These are phyloP conservation scores for Sphagnum magellanicum DNA, from an alignment of 228 moss, liverwort and hornwort genomes.

Conservation along the genomic window DNA sequence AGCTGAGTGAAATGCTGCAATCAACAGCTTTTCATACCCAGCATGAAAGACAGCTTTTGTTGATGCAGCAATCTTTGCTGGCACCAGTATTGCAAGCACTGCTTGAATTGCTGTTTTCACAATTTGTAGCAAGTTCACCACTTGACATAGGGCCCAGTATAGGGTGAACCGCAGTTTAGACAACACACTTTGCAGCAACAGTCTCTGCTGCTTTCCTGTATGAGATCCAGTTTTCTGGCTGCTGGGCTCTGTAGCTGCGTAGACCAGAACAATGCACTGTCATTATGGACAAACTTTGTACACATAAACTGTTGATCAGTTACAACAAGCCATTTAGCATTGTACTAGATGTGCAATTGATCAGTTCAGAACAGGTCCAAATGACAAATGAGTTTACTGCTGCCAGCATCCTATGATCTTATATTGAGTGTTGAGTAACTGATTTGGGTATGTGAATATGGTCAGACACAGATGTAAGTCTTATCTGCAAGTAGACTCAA, in stretches of 20 bases:
- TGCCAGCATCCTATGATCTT: no score
- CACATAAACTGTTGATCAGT: no score
- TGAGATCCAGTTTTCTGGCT: neutral
- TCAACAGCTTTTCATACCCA: conserved; percentile 23
- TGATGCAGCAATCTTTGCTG: conserved; percentile 20
- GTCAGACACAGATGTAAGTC: no score
- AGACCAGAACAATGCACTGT: no score
- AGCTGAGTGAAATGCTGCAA: conserved; percentile 25
- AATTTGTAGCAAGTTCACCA: conserved; percentile 29
- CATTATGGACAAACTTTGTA: no score
- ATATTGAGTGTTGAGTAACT: no score
- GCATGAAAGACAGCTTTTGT: conserved; percentile 19
- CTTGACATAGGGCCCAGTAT: conserved; percentile 31
- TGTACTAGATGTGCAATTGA: no score
- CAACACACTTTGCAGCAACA: neutral
- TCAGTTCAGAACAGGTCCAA: no score
- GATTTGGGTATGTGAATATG: no score
- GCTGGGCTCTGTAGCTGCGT: neutral
- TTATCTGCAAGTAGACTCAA: no score
- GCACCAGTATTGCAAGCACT: conserved; percentile 24
- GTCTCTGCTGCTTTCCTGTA: neutral
- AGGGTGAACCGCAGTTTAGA: conserved; percentile 15
- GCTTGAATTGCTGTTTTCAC: conserved; percentile 31
- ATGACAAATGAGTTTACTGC: no score
- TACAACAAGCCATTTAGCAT: no score